Evolutionary conservation across 1,284 basidiomycete genomes (phyloP), one percentile per base, ranked within the genome.

Genomic region (Mycena sp.): DNA sequence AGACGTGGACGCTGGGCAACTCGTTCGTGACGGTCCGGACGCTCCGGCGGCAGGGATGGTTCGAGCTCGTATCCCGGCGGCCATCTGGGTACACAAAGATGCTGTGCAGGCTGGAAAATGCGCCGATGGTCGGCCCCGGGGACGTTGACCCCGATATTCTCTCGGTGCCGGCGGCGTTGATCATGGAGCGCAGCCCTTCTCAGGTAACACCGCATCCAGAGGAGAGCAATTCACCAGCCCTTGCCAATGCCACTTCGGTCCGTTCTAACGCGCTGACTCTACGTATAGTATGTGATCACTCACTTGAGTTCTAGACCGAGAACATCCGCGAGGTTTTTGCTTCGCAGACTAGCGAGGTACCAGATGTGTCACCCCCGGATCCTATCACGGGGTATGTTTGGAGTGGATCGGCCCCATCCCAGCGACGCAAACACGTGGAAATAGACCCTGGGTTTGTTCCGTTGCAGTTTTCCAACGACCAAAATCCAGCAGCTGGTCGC

Each of bases 51-150:
- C 81, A 87, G 1, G 96, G 96, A 3, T 99, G 97, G 97, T 86
- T 96, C 25, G 95, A 97, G 72, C 88, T 99, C 7, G 78, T 91
- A 37, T 91, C 93, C 0, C 87, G 96, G 9, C 85, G 98, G 19
- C 91, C 98, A 0, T 98, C 96, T 0, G 98, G 98, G 5, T 90
- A 91, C 62, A 93, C 94, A 4, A 88, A 86, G 69, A 89, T 99
- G 73, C 79, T 98, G n/a, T 94, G 93, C 74, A 89, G 93, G 71
- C 76, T 96, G 32, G 96, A 99, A 75, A 99, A 99, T 73, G 87
- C 94, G 1, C 93, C 94, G 0, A 83, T 95, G 75, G 87, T 95
- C 4, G 88, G 89, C 0, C 83, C 92, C 1, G 95, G 94, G 1
- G 93, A 95, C 71, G 90, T 91, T 4, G 85, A 91, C 67, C 92